Base-by-base conservation (phyloP, 1,139 yeast genomes). In the Yamadazyma friedrichii region DNA sequence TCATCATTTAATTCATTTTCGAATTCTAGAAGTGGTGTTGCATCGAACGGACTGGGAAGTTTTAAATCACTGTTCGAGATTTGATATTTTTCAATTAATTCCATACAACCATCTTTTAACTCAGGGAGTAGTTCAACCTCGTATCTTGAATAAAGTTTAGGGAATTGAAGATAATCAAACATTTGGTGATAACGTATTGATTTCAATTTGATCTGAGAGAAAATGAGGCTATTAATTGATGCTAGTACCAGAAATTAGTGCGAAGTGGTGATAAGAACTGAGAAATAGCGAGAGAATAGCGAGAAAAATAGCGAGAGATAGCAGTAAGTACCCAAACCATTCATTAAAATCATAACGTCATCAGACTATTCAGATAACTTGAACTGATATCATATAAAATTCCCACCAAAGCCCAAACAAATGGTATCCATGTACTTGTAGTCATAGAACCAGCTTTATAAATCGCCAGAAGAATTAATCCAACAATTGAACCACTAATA, bases 361-460 rank as follows among this genome's bases (percentile, higher is more conserved):
- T 56, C 64, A 58, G 65, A 48, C 70, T 64, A 11, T 72, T 67
- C 61, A 61, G 65, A 50, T 85, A 89, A 26, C 89, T 76, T 8
- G 82, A 74, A 33, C 84, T 67, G 26, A 86, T 74, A 59, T 84
- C 80, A 59, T 76, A 85, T 37, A 88, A 55, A 11, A 86, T 73
- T 53, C 80, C 82, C 2, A 84, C 76, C 5, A 85, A 65, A 0
- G 82, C 93, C 81, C 93, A 87, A 38, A 84, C 77, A 51, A 89
- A 73, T 1, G 98, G 98, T 9, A 89, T 80, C 98, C 98, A 91
- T 0, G 96, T 86, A 24, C 95, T 84, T 93, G 91, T 86, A 17
- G 86, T 77, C 57, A 89, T 77, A 11, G 80, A 67, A 0, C 89
- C 96, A 0, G 96, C 83, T 42, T 76, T 70, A 62, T 89, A 89